Evolutionary conservation across 306 rosid genomes (phyloP), one percentile per base, ranked within the genome.

Genomic region (Morella rubra): DNA sequence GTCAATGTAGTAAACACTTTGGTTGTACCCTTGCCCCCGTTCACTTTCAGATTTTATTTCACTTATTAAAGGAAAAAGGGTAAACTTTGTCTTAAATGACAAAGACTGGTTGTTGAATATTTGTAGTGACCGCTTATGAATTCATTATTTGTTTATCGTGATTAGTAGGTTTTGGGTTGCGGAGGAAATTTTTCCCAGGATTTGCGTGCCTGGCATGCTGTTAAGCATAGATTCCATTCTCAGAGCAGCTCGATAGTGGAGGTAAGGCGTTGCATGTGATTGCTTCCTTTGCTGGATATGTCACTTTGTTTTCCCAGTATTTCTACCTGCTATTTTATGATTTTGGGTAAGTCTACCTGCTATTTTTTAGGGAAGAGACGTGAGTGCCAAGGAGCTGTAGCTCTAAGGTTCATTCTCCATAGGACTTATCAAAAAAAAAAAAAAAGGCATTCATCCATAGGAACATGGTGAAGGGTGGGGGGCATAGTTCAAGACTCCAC

Each of bases 161-260:
- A 78, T 74, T 76, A 73, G 80, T 81, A 90, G 98, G 81, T 83
- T 72, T 68, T 77, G 4, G 44, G 19, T 15, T 2, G 75, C 85
- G 90, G 68, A 79, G 81, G 83, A 72, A 40, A 61, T 74, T 78
- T 77, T 69, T 69, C 83, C 41, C 76, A 75, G 84, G 52, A 77
- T 62, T 73, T 80, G 20, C 88, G 86, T 60, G 71, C 87, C 1
- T 73, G 83, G 74, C 86, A 82, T 77, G 77, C 84, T 49, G 76
- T 78, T 73, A 85, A 85, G 71, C 87, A 80, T 84, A 88, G 83
- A 53, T 83, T 91, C 80, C 98, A 93, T 83, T 85, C 89, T 46
- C 96, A 90, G 69, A 93, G 88, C 79, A 88, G 87, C 90, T 77
- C 93, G 80, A 11, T 90, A 60, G 83, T 87, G 40, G 97, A 93